Conservation (phyloP, 1,139 yeast genomes). For the Yamadazyma diddensiae region DNA sequence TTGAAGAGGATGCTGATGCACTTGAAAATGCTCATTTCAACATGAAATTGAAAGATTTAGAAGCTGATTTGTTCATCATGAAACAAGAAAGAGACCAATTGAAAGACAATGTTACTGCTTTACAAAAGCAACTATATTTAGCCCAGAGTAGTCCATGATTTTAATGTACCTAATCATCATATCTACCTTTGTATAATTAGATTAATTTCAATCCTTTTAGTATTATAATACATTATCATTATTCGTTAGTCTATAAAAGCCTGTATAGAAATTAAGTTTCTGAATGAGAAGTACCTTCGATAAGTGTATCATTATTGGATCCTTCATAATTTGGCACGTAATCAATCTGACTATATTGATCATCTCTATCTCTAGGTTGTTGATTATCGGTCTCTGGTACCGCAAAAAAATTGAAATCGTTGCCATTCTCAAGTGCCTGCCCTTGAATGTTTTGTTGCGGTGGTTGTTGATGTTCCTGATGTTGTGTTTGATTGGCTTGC, state of each 20-base stretch:
- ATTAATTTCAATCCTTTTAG: conserved; percentile 1
- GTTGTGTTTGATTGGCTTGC: too few relatives aligned
- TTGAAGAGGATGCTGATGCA: conserved; percentile 46
- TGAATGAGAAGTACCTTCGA: conserved; percentile 5
- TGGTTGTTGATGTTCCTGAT: background rate
- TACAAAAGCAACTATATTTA: conserved; percentile 57
- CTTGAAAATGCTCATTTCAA: conserved; percentile 66
- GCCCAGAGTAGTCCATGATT: conserved; percentile 13
- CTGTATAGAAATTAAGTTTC: background rate
- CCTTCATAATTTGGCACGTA: conserved; percentile 39
- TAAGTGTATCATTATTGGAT: conserved; percentile 26
- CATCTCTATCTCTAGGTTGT: conserved; percentile 12
- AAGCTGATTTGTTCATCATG: conserved; percentile 77
- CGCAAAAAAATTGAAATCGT: conserved; percentile 2
- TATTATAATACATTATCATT: conserved; percentile 9
- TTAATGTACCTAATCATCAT: background rate
- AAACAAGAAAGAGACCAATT: conserved; percentile 83
- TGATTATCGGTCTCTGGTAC: conserved; percentile 3
- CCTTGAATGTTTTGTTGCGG: background rate
- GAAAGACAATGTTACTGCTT: conserved; percentile 57
- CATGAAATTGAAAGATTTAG: conserved; percentile 75
- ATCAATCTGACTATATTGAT: conserved; percentile 27
- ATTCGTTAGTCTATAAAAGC: conserved; percentile 9
- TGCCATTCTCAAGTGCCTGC: background rate
- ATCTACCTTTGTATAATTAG: conserved; percentile 3